A percentile compares a stretch with the other conserved stretches of the same genome.
phyloP scores from a whole-genome alignment of 495 filamentous ascomycete species.

The Aspergillus diversus region DNA sequence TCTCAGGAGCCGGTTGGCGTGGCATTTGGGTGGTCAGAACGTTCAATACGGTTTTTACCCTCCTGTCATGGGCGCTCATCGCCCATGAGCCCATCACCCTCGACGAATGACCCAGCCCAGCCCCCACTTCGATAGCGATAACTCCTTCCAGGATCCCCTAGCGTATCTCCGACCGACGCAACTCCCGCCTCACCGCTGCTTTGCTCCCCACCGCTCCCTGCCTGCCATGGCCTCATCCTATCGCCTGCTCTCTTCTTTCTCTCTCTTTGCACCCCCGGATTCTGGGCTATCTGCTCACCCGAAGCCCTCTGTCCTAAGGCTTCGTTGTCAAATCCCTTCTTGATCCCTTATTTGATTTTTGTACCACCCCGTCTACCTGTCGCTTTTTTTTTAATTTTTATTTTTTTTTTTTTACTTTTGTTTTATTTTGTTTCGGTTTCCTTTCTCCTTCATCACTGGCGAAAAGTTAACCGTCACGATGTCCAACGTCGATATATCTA shows the following conservation, averaged over 20 bases:
- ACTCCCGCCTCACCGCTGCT: conserved; percentile 51
- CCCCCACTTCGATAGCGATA: conserved; percentile 36
- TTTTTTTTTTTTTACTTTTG: conserved; percentile 18
- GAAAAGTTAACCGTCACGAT: conserved; percentile 32
- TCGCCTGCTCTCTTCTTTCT: conserved; percentile 23
- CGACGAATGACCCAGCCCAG: conserved; percentile 19
- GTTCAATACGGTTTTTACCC: not conserved
- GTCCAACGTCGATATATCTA: conserved; percentile 50
- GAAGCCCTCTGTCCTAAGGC: conserved; percentile 33
- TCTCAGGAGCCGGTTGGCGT: conserved; percentile 1
- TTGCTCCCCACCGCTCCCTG: conserved; percentile 44
- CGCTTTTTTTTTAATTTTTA: conserved; percentile 11
- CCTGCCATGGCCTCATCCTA: conserved; percentile 40
- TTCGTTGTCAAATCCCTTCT: conserved; percentile 21
- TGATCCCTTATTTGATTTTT: conserved; percentile 26
- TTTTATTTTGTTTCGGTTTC: conserved; percentile 8
- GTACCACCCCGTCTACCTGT: conserved; percentile 19
- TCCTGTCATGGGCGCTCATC: not conserved
- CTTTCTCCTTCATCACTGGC: conserved; percentile 14
- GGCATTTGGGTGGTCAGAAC: conserved; percentile 12
- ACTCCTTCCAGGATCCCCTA: conserved; percentile 38
- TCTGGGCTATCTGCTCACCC: conserved; percentile 34
- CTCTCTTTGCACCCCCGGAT: conserved; percentile 31
- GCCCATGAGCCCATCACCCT: conserved; percentile 7
- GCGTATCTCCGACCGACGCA: conserved; percentile 40